Evolutionary conservation across 148 eudicot species (phyloP), one percentile per base, ranked within the genome.

Genomic region (Heliamphora exappendiculata): DNA sequence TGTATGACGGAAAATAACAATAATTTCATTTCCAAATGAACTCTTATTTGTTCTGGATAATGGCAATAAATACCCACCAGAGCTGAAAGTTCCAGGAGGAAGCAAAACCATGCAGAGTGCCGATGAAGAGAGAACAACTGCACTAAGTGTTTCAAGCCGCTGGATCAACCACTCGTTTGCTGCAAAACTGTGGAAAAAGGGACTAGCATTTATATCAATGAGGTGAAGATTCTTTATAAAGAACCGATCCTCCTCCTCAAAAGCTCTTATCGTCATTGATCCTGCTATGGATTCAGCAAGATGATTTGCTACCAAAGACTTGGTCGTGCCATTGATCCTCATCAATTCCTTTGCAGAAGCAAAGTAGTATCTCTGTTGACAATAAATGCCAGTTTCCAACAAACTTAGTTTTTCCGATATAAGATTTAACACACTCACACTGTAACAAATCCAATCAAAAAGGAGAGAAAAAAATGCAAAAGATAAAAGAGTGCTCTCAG

Each of bases 241-340:
- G 78, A 94, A 94, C 11, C 96, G 87, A 4, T 89, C 96, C 80
- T 90, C 97, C 84, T 94, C 88, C 76, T 86, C 85, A 63, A 92
- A 92, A 70, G 98, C 97, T 82, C 98, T 87, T 42, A 94, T 94
- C 22, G 94, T 94, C 77, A 82, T 86, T 41, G 89, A 88, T 57
- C 98, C 98, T 9, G 93, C 91, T 47, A 90, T 83, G 29, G 94
- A 90, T 84, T 94, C 97, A 34, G 98, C 93, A 16, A 94, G 83
- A 86, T 91, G 92, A 86, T 94, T 91, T 24, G 96, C 98, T 12
- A 94, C 90, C 42, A 87, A 81, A 41, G 98, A 94, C 78, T 94
- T 94, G 59, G 94, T 91, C 44, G 98, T 94, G 49, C 98, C 98
- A 77, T 94, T 94, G 71, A 94, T 87, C 80, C 95, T 84, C 97